phyloP scores from a whole-genome alignment of 2,329 filamentous ascomycete species.

The Calonectria henricotiae region DNA sequence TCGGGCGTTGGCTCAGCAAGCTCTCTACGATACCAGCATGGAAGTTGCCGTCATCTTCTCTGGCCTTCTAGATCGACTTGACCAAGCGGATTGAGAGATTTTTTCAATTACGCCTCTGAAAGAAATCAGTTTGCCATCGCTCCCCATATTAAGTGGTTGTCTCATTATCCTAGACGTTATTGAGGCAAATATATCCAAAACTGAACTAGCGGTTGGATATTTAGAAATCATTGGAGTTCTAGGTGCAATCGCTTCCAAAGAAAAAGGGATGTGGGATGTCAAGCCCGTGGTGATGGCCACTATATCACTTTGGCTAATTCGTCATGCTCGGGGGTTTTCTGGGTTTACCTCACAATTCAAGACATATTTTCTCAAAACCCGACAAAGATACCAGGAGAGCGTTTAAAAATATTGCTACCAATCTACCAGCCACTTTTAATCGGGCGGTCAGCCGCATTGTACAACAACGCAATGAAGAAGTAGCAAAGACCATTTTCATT shows the following conservation, averaged over 20 bases:
- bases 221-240: not conserved
- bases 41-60: no score
- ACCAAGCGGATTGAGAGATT: not conserved
- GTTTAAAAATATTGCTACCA: constrained; percentile 18
- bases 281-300: not conserved
- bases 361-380: constrained; percentile 37
- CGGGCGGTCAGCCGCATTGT: constrained; percentile 32
- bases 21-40: not conserved
- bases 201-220: constrained; percentile 29
- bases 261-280: constrained; percentile 37
- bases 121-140: not conserved
- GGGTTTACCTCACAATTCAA: constrained; percentile 37
- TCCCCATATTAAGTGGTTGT: not conserved
- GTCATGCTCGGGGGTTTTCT: constrained; percentile 37
- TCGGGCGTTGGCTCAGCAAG: constrained; percentile 24
- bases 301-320: not conserved
- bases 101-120: not conserved
- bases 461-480: not conserved
- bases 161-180: constrained; percentile 35
- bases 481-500: constrained; percentile 30
- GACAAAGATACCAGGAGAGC: constrained; percentile 34
- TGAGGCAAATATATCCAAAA: not conserved
- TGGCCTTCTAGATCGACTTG: not conserved
- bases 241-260: constrained; percentile 20
- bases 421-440: constrained; percentile 37